Evolutionary conservation across 305 asterid species (phyloP), one percentile per base, ranked within the genome.

Genomic region (Rubia peregrina): DNA sequence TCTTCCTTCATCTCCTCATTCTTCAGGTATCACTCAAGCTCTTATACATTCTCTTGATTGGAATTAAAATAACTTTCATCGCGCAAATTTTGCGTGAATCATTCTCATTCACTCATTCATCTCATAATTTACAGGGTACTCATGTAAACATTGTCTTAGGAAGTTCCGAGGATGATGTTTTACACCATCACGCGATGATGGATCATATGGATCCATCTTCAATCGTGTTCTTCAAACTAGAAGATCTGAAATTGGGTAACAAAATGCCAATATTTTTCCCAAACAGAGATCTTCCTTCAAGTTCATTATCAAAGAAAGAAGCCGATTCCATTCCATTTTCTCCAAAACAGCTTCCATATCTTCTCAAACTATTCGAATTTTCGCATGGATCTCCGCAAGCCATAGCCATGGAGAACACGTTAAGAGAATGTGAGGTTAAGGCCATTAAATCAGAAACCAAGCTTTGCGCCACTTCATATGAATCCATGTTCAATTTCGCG

Each of bases 381-480:
- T 38, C 88, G 24, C 73, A n/a, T 22, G 87, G 79, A 7, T 86
- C 95, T 33, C 87, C 95, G 6, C 96, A 89, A 73, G 97, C 88
- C 30, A 59, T 6, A 38, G 91, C 93, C 61, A 87, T 87, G 86
- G 86, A 80, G 71, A 79, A 89, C 71, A 85, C 97, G 4, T 80
- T 91, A 2, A 75, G 82, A 71, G 74, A 85, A 61, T 91, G 97
- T 12, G 93, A 86, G 76, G 40, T 76, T 22, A 21, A 64, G 21
- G 86, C 89, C 68, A 85, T 91, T 57, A 66, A 77, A 21, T 90
- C 96, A 2, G 95, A 91, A 78, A 91, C 79, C 60, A 91, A 91
- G 76, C 70, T 77, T 26, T 91, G 97, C 40, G 88, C 96, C 0
- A 86, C 96, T 0, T 87, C 97, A 1, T 71, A 74, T 59, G 91